These are phyloP conservation scores for Amanita pseudoporphyria DNA, from an alignment of 768 basidiomycete genomes.

Conservation along the genomic window DNA sequence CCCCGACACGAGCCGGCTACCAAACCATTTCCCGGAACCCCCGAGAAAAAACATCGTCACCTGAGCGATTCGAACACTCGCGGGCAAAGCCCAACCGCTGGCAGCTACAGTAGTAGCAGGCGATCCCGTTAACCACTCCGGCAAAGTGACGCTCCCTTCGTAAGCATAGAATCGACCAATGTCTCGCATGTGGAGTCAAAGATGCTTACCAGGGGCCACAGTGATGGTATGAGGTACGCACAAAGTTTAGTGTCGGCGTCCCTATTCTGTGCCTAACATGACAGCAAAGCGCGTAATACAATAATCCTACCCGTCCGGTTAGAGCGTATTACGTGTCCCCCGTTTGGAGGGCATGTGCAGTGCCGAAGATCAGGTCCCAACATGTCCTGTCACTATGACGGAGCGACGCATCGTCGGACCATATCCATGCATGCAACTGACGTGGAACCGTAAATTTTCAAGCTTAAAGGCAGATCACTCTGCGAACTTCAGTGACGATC, in stretches of 20 bases:
- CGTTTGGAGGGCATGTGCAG: neutral
- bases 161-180: no score
- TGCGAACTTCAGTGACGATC: conserved; percentile 3
- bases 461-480: neutral
- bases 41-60: conserved; percentile 18
- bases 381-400: neutral
- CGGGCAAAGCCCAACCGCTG: conserved; percentile 21
- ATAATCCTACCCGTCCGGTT: neutral
- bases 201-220: neutral
- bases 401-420: neutral
- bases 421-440: neutral
- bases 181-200: no score
- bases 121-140: conserved; percentile 21
- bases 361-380: conserved; percentile 5
- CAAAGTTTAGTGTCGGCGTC: neutral
- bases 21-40: neutral
- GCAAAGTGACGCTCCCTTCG: conserved; percentile 14
- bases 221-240: neutral
- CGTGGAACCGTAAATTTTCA: conserved; percentile 1
- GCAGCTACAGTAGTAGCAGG: conserved; percentile 8
- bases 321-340: neutral
- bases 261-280: neutral
- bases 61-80: conserved; percentile 27
- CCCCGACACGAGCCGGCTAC: conserved; percentile 11
- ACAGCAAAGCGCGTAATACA: neutral